Evolutionary conservation across 2,329 filamentous ascomycete genomes (phyloP), one percentile per base, ranked within the genome.

Genomic region (Ophiostoma perfectum): DNA sequence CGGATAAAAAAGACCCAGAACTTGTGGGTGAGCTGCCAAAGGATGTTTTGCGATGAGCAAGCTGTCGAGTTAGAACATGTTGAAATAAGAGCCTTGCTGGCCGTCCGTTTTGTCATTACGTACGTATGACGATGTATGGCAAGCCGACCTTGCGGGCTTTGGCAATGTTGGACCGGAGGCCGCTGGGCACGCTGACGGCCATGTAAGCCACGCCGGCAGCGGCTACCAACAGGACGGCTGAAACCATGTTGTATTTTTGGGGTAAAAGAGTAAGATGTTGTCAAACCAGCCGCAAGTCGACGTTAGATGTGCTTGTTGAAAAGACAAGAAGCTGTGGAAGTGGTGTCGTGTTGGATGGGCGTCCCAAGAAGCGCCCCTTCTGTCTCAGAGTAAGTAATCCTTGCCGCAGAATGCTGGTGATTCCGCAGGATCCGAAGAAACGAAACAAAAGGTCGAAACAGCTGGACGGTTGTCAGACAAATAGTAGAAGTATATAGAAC

Each of bases 1-100:
- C 80, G 81, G 72, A 90, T 80, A 14, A 89, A 68, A 2, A 84
- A 84, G 11, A 86, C 73, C 82, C 82, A 88, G 55, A 88, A 70
- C 66, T 76, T 76, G 72, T 82, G 79, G 2, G 84, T 83, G 39
- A 88, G 73, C 68, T 88, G 80, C 84, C 87, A 90, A 36, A 81
- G 73, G 16, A 80, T 72, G 72, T 82, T 83, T 74, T 84, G 83
- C 0, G 83, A 80, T 27, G 78, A 80, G 58, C 80, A 75, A 14
- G 84, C 84, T 86, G 70, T 52, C 58, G 63, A 41, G 27, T 27
- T 27, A 27, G 27, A 27, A 27, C 27, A 14, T 74, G 18, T 36
- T 58, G 18, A 7, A 36, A 11, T 27, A 9, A 27, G 27, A 2
- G 5, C 3, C n/a, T 47, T 47, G 16, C 1, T n/a, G 9, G 16